These are phyloP conservation scores for Talaromyces sp. DNA, from an alignment of 2,329 filamentous ascomycete species.

Conservation along the genomic window DNA sequence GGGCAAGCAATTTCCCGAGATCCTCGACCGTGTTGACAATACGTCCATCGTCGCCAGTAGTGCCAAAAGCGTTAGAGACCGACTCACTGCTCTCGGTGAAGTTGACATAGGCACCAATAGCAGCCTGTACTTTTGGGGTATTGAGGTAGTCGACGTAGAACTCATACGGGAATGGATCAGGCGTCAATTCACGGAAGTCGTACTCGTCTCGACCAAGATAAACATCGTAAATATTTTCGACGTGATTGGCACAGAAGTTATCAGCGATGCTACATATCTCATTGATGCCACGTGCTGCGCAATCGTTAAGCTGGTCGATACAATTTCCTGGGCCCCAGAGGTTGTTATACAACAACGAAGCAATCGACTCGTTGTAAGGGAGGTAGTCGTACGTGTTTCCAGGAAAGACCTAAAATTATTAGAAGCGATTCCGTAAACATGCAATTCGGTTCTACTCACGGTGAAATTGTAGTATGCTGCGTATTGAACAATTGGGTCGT, in stretches of 20 bases:
- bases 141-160: slow-evolving; percentile 58
- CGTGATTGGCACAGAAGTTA: slow-evolving; percentile 47
- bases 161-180: slow-evolving; percentile 53
- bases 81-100: slow-evolving; percentile 48
- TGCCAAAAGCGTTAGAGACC: slow-evolving; percentile 47
- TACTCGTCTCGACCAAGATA: slow-evolving; percentile 53
- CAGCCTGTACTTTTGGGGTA: slow-evolving; percentile 54
- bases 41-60: slow-evolving; percentile 49
- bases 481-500: slow-evolving; percentile 38
- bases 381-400: slow-evolving; percentile 37
- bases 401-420: slow-evolving; percentile 26
- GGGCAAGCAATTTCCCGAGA: slow-evolving; percentile 53
- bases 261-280: slow-evolving; percentile 54
- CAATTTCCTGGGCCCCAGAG: slow-evolving; percentile 62
- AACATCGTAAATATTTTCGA: slow-evolving; percentile 51
- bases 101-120: slow-evolving; percentile 60
- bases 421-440: not conserved
- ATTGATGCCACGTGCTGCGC: slow-evolving; percentile 52
- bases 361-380: slow-evolving; percentile 43
- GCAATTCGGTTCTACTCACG: not conserved
- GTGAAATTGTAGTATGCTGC: slow-evolving; percentile 41
- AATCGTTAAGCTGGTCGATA: slow-evolving; percentile 55
- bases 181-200: slow-evolving; percentile 53
- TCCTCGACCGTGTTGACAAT: slow-evolving; percentile 42
- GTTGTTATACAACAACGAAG: slow-evolving; percentile 56